Evolutionary conservation across 371 early-diverging fungal species (phyloP).

Genomic region (Coemansia sp.): DNA sequence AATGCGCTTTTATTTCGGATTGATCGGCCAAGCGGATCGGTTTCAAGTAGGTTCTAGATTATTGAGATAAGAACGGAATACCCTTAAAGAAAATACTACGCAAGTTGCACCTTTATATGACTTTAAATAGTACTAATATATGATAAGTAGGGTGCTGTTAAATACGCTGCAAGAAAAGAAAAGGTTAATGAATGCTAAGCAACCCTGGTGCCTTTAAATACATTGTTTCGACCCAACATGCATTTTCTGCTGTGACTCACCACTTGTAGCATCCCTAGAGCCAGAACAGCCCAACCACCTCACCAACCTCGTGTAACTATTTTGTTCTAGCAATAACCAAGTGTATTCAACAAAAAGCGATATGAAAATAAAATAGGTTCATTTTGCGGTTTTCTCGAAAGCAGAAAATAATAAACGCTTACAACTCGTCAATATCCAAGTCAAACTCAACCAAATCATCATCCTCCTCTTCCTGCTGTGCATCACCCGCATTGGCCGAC

Average conservation of each 20-base stretch:
- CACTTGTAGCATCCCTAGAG: too few species aligned
- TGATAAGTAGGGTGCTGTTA: not conserved
- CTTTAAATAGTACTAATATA: too few species aligned
- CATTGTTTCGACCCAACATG: too few species aligned
- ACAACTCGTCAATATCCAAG: constrained; percentile 10
- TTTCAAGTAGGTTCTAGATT: not conserved
- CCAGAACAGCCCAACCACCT: not conserved
- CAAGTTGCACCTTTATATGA: too few species aligned
- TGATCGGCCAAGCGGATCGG: not conserved
- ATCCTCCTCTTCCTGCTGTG: constrained; percentile 60
- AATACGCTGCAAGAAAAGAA: not conserved
- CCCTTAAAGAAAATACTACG: too few species aligned
- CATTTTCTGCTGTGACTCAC: too few species aligned
- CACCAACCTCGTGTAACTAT: not conserved
- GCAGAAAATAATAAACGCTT: not conserved
- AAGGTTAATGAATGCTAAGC: too few species aligned
- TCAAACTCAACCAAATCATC: constrained; percentile 91
- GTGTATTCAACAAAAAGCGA: not conserved
- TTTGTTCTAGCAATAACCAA: not conserved
- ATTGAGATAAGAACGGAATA: not conserved
- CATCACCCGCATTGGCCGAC: constrained; percentile 55
- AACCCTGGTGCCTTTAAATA: too few species aligned
- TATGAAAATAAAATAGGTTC: not conserved
- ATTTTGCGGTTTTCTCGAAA: not conserved
- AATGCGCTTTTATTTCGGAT: not conserved